Conservation (phyloP, 176 grass and related monocot species). For the Puya raimondii region DNA sequence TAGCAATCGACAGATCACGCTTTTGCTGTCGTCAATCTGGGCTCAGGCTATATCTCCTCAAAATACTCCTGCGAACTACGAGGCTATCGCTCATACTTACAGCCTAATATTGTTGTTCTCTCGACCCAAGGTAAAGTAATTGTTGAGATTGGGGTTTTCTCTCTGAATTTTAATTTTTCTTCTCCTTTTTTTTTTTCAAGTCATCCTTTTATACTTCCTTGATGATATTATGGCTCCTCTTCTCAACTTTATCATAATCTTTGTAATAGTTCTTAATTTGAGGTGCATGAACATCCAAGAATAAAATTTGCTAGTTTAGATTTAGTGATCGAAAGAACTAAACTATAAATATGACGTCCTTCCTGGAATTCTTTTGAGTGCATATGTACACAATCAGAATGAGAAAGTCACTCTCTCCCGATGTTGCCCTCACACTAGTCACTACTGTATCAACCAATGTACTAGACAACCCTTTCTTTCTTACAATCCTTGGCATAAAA, state of each 20-base stretch:
- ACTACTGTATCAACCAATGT: slow-evolving; percentile 14
- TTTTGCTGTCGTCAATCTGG: slow-evolving; percentile 93
- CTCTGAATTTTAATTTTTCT: slow-evolving; percentile 6
- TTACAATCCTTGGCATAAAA: slow-evolving; percentile 1
- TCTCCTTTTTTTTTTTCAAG: slow-evolving; percentile 3
- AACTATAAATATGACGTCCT: not conserved
- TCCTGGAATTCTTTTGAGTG: not conserved
- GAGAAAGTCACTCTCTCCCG: not conserved
- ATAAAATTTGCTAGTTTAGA: not conserved
- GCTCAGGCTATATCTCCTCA: slow-evolving; percentile 68
- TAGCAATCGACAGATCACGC: slow-evolving; percentile 79
- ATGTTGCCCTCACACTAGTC: not conserved
- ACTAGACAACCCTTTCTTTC: not conserved
- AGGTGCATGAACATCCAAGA: not conserved
- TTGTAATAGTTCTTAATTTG: not conserved
- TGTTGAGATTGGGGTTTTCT: slow-evolving; percentile 8
- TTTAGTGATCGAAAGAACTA: not conserved
- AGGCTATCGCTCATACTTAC: slow-evolving; percentile 98
- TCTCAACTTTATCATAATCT: not conserved
- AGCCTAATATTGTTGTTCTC: slow-evolving; percentile 82
- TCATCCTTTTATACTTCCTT: no score
- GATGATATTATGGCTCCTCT: no score
- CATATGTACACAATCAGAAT: no score
- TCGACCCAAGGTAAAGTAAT: slow-evolving; percentile 66
- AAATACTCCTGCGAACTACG: slow-evolving; percentile 86